Base-by-base conservation (phyloP, 139 green algal genomes). In the Chlamydomonas eustigma region DNA sequence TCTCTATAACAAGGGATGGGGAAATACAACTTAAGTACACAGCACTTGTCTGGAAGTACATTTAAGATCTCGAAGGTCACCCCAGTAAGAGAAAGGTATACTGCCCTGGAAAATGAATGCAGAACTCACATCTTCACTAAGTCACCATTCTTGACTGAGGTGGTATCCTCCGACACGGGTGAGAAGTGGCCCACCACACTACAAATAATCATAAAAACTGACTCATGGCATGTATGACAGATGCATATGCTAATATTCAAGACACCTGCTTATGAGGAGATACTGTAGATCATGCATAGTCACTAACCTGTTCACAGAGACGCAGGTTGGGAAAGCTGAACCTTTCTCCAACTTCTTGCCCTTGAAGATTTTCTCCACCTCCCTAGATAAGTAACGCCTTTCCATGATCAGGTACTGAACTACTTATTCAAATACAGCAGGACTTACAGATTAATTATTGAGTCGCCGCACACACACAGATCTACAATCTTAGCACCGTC, bases 311-410 rank as follows among this genome's bases (percentile, higher is more conserved):
- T 99, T 99, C 0, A 94, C 79, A 25, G 90, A 97, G 0, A 98
- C 72, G 84, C 93, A 99, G 33, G 92, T 97, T 28, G 96, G 96
- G 77, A 99, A 97, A 3, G 96, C 94, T 12, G 98, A 85, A 39
- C 96, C 96, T 85, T 98, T 98, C 80, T 98, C 95, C 50, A 98
- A 91, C 52, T 93, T 84, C 83, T 97, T 97, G 44, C 93, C 94
- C 83, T 97, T 96, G 90, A 96, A 99, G 52, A 96, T 90, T 52
- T 92, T 95, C 4, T 68, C 76, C 22, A 83, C 80, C 74, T 91
- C 89, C 72, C 92, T 96, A 87, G 82, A 72, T 0, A 63, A 1
- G 58, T 28, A n/a, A n/a, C n/a, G n/a, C n/a, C n/a, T n/a, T n/a
- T n/a, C n/a, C n/a, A n/a, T n/a, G n/a, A n/a, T n/a, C n/a, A n/a